A percentile compares a stretch with the other conserved stretches of the same genome.
Conservation (phyloP, 2,329 filamentous ascomycete species). For the Blastomyces percursus region DNA sequence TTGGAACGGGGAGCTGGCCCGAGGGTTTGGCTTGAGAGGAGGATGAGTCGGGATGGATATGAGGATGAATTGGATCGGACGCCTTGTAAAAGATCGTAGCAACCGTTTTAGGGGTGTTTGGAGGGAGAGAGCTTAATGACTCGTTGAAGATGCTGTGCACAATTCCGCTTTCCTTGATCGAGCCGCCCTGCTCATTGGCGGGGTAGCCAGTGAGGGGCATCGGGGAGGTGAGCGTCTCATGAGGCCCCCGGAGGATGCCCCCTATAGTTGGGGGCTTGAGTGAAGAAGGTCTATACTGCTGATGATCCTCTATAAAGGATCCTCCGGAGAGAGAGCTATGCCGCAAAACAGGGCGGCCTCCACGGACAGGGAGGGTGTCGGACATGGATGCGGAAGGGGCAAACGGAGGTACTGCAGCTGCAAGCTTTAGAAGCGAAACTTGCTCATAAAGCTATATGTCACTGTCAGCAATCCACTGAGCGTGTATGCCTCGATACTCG, state of each 20-base stretch:
- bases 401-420: background rate
- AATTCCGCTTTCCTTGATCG: conserved; percentile 36
- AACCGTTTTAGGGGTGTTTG: conserved; percentile 34
- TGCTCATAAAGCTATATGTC: background rate
- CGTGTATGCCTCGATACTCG: background rate
- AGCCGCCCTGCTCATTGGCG: conserved; percentile 20
- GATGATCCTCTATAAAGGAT: conserved; percentile 39
- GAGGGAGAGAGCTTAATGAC: conserved; percentile 29
- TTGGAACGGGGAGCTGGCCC: conserved; percentile 32
- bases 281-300: conserved; percentile 36
- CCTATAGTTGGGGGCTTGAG: conserved; percentile 27
- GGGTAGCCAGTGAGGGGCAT: conserved; percentile 27
- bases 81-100: conserved; percentile 42
- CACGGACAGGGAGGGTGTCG: conserved; percentile 20
- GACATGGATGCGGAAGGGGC: conserved; percentile 19
- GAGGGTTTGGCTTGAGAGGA: conserved; percentile 23
- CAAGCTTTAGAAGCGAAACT: background rate
- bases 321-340: conserved; percentile 32
- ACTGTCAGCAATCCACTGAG: background rate
- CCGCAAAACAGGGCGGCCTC: conserved; percentile 33
- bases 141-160: conserved; percentile 38
- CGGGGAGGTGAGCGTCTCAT: conserved; percentile 19
- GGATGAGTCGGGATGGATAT: conserved; percentile 40
- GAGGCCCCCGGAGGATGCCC: conserved; percentile 26
- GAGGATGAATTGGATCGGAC: conserved; percentile 32